A percentile compares a stretch with the other conserved stretches of the same genome.
Evolutionary conservation across 208 protist genomes (phyloP).

Genomic region (Leishmania major): DNA sequence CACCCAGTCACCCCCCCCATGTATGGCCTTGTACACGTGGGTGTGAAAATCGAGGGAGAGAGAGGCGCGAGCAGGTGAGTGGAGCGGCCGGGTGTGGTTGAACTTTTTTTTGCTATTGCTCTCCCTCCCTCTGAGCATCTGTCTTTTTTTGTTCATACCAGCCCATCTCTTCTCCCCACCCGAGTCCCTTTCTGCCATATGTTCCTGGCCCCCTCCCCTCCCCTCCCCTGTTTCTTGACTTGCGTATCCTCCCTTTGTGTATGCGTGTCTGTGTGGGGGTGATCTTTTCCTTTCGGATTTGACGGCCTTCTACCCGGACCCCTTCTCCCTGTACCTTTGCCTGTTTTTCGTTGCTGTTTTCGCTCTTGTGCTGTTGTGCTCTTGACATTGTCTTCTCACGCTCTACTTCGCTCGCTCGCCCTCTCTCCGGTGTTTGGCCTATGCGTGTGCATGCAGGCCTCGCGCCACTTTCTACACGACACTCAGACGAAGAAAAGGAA

Average conservation of each 20-base stretch:
- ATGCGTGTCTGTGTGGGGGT: too few relatives aligned
- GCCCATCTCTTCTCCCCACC: neutral
- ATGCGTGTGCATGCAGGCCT: neutral
- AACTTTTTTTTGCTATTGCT: neutral
- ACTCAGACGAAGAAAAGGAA: neutral
- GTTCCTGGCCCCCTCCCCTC: neutral
- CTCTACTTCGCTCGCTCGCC: too few relatives aligned
- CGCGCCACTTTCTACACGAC: neutral
- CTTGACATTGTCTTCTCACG: too few relatives aligned
- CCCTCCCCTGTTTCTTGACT: neutral
- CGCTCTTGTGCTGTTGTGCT: too few relatives aligned
- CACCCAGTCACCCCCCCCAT: neutral
- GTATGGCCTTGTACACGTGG: neutral
- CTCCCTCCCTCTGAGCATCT: neutral
- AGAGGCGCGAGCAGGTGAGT: neutral
- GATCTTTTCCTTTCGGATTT: too few relatives aligned
- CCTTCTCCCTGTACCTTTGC: too few relatives aligned
- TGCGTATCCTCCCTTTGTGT: neutral
- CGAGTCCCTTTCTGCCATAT: neutral
- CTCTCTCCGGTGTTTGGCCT: neutral
- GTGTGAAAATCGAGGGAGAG: neutral
- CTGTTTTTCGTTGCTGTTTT: too few relatives aligned
- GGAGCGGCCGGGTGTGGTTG: neutral
- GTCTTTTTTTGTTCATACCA: neutral
- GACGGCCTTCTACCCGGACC: too few relatives aligned